These are phyloP conservation scores for Pseudocercospora fijiensis DNA, from an alignment of 2,329 filamentous ascomycete species.

Conservation along the genomic window DNA sequence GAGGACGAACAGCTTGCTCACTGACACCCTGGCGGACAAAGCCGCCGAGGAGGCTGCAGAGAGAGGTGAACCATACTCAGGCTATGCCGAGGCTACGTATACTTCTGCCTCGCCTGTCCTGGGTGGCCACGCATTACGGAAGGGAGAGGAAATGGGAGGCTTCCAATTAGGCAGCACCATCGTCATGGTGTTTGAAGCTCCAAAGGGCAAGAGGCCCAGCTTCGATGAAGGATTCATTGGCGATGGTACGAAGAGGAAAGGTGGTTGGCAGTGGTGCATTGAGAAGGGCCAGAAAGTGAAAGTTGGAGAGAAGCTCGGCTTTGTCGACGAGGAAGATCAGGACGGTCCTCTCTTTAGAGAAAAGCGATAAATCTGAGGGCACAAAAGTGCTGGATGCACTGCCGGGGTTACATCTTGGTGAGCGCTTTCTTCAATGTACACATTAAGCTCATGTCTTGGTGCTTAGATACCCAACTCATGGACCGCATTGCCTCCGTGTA, in stretches of 20 bases:
- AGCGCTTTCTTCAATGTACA: slow-evolving; percentile 3
- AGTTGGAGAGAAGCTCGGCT: slow-evolving; percentile 82
- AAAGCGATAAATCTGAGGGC: background rate
- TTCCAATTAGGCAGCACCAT: slow-evolving; percentile 95
- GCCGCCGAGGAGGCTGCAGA: slow-evolving; percentile 76
- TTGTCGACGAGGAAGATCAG: slow-evolving; percentile 52
- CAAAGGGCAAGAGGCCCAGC: slow-evolving; percentile 58
- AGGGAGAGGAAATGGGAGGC: slow-evolving; percentile 96
- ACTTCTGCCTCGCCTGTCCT: slow-evolving; percentile 72
- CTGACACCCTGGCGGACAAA: slow-evolving; percentile 85
- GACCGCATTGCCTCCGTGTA: no score
- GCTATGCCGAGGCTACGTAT: slow-evolving; percentile 91
- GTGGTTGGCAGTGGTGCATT: slow-evolving; percentile 82
- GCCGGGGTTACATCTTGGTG: background rate
- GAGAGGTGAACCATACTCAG: slow-evolving; percentile 79
- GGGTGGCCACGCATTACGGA: slow-evolving; percentile 75
- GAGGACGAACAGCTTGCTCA: slow-evolving; percentile 85
- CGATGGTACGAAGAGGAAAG: slow-evolving; percentile 52
- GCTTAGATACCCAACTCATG: slow-evolving; percentile 10
- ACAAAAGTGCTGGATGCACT: background rate
- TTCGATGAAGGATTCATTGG: slow-evolving; percentile 61
- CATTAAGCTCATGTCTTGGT: background rate
- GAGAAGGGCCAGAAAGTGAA: slow-evolving; percentile 84
- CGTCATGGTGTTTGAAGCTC: slow-evolving; percentile 94
- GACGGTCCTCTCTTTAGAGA: background rate